Evolutionary conservation across 1,284 basidiomycete genomes (phyloP).

Genomic region (Lignosus rhinocerotis): DNA sequence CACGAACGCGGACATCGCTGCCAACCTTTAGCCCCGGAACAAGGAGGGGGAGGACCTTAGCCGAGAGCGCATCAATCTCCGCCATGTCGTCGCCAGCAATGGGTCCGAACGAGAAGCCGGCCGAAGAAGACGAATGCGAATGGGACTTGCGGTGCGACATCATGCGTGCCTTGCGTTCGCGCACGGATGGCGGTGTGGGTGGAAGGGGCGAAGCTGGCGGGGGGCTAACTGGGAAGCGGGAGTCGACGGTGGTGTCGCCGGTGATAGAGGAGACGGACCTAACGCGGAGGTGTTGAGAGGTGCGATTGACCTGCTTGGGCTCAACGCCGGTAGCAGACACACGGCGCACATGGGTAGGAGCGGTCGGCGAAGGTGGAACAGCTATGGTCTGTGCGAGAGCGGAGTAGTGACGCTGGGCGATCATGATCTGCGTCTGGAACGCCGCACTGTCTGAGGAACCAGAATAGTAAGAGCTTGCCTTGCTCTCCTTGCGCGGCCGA

Average conservation of each 20-base stretch:
- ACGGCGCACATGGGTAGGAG: slow-evolving; percentile 31
- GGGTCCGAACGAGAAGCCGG: slow-evolving; percentile 54
- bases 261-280: slow-evolving; percentile 49
- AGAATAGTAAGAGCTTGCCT: slow-evolving; percentile 53
- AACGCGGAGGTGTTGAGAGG: slow-evolving; percentile 44
- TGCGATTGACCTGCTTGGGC: slow-evolving; percentile 23
- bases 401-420: slow-evolving; percentile 69
- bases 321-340: slow-evolving; percentile 33
- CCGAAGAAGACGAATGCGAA: slow-evolving; percentile 49
- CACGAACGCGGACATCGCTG: slow-evolving; percentile 50
- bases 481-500: slow-evolving; percentile 46
- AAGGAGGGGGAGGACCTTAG: slow-evolving; percentile 64
- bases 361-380: slow-evolving; percentile 46
- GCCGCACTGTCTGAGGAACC: slow-evolving; percentile 50
- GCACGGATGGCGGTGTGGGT: slow-evolving; percentile 64
- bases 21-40: slow-evolving; percentile 66
- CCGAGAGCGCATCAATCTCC: slow-evolving; percentile 69
- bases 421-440: slow-evolving; percentile 59
- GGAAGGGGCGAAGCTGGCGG: slow-evolving; percentile 68
- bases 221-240: slow-evolving; percentile 51
- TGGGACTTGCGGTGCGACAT: slow-evolving; percentile 53
- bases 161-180: slow-evolving; percentile 41
- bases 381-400: slow-evolving; percentile 62
- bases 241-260: slow-evolving; percentile 25
- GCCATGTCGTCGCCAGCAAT: slow-evolving; percentile 51